Evolutionary conservation across 257 asterid species (phyloP).

Genomic region (Ocimum tenuiflorum): DNA sequence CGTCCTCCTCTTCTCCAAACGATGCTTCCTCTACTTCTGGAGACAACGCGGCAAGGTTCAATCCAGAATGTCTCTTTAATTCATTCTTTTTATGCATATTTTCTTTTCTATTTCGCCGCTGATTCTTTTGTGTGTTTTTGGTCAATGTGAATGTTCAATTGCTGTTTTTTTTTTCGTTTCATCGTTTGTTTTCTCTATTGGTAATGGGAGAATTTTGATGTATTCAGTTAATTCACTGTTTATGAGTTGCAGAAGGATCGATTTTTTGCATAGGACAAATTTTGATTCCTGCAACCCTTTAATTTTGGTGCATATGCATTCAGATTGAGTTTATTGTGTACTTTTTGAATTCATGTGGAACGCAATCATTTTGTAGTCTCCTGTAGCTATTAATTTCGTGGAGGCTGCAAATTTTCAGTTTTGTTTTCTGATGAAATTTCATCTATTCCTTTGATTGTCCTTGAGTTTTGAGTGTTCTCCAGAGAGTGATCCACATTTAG

Average conservation of each 20-base stretch:
- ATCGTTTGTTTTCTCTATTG: not conserved
- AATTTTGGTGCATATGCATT: not conserved
- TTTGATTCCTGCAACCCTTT: not conserved
- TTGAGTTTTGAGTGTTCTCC: too few species aligned
- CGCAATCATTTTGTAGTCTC: not conserved
- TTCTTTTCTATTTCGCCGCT: too few species aligned
- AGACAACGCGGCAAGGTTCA: constrained; percentile 43
- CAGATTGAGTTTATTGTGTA: not conserved
- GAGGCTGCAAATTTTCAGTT: not conserved
- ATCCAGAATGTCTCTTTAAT: not conserved
- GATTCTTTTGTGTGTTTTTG: not conserved
- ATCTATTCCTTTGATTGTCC: not conserved
- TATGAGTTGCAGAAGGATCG: not conserved
- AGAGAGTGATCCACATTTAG: not conserved
- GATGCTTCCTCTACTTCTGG: constrained; percentile 29
- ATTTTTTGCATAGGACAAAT: not conserved
- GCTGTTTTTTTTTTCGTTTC: not conserved
- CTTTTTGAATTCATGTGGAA: not conserved
- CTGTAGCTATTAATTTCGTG: not conserved
- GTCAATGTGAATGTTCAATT: not conserved
- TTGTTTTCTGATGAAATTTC: not conserved
- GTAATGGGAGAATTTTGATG: not conserved
- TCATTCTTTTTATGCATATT: not conserved
- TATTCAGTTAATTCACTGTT: not conserved
- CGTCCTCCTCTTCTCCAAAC: constrained; percentile 36